These are phyloP conservation scores for Saprolegnia parasitica DNA, from an alignment of 352 stramenopile species.

Conservation along the genomic window DNA sequence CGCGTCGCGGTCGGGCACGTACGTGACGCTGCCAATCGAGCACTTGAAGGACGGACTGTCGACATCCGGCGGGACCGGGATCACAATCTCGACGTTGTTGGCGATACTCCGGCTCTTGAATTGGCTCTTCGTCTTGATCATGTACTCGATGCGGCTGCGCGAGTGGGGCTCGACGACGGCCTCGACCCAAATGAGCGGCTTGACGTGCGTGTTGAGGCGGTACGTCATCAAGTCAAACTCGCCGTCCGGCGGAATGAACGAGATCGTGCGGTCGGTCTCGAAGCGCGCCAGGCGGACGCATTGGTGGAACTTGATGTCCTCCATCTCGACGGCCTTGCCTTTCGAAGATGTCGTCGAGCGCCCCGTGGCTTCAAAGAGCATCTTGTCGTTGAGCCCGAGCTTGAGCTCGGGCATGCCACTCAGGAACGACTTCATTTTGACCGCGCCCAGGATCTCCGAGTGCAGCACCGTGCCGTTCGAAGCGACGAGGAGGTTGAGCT, in stretches of 20 bases:
- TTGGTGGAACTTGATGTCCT: conserved; percentile 99
- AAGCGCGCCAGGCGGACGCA: conserved; percentile 98
- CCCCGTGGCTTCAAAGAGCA: conserved; percentile 98
- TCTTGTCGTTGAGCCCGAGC: conserved; percentile 99
- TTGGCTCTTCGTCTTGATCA: conserved; percentile 97
- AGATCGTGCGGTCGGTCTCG: conserved; percentile 99
- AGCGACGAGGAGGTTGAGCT: conserved; percentile 94
- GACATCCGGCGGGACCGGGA: conserved; percentile 98
- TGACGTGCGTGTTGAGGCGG: conserved; percentile 97
- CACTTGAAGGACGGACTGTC: conserved; percentile 99
- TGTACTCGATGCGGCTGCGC: conserved; percentile 97
- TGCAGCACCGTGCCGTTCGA: conserved; percentile 97
- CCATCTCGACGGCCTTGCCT: conserved; percentile 97
- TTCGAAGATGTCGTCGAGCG: conserved; percentile 54
- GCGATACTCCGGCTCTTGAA: conserved; percentile 98
- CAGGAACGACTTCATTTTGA: conserved; percentile 99
- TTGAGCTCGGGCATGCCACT: conserved; percentile 99
- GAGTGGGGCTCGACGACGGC: conserved; percentile 98
- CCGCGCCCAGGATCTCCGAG: conserved; percentile 96
- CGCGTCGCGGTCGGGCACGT: conserved; percentile 97
- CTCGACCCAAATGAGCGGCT: conserved; percentile 98
- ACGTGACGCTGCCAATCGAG: conserved; percentile 96
- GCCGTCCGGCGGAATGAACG: conserved; percentile 99
- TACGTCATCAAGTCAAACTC: conserved; percentile 99
- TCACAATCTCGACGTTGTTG: conserved; percentile 99